These are phyloP conservation scores for Oleoguttula mirabilis DNA, from an alignment of 495 filamentous ascomycete genomes.

Conservation along the genomic window DNA sequence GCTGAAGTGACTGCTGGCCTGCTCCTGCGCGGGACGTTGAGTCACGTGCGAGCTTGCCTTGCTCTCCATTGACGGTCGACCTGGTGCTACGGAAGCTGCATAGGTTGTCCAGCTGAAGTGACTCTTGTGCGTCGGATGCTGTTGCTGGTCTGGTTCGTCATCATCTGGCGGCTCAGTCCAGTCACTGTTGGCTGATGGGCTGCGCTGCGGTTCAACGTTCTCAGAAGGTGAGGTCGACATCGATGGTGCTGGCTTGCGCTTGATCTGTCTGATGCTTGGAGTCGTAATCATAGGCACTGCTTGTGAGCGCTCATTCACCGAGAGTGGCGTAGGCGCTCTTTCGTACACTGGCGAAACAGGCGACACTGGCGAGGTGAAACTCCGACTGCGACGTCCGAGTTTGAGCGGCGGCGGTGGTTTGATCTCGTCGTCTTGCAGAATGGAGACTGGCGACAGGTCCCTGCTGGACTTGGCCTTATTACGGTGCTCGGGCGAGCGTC, in stretches of 20 bases:
- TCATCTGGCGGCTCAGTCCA: slow-evolving; percentile 6
- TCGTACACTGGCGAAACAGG: slow-evolving; percentile 9
- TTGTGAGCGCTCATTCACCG: slow-evolving; percentile 3
- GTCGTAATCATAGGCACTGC: neutral
- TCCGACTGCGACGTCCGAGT: neutral
- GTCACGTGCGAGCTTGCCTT: neutral
- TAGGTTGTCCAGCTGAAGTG: slow-evolving; percentile 21
- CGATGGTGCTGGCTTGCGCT: slow-evolving; percentile 17
- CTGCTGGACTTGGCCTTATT: neutral
- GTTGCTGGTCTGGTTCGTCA: slow-evolving; percentile 2
- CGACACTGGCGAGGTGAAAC: slow-evolving; percentile 14
- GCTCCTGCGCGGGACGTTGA: neutral
- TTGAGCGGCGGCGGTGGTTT: slow-evolving; percentile 3
- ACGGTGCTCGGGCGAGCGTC: slow-evolving; percentile 7
- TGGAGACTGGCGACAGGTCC: slow-evolving; percentile 12
- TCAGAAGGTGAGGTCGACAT: slow-evolving; percentile 1
- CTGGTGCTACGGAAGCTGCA: slow-evolving; percentile 13
- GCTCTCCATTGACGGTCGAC: slow-evolving; percentile 10
- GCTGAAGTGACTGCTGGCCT: slow-evolving; percentile 17
- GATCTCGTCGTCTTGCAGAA: slow-evolving; percentile 17
- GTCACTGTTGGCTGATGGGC: slow-evolving; percentile 4
- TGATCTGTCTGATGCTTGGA: slow-evolving; percentile 6
- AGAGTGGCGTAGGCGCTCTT: slow-evolving; percentile 4
- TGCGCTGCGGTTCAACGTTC: slow-evolving; percentile 12
- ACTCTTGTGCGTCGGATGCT: neutral